phyloP scores from a whole-genome alignment of 208 protist genomes.

The Trypanosoma vivax region DNA sequence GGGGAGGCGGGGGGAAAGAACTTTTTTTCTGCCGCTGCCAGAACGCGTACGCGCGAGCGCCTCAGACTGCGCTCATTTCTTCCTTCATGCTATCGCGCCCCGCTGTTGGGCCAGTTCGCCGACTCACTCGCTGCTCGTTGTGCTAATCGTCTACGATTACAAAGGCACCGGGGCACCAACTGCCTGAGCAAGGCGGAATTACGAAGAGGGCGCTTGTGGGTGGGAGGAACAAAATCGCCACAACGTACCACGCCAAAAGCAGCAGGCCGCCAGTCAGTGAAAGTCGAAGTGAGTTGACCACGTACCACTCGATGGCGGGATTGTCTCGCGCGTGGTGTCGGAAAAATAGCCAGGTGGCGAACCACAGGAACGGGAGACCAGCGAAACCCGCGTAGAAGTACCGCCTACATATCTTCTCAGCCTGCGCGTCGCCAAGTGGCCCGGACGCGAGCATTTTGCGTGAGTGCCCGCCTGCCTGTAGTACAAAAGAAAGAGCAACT shows the following conservation, averaged over 20 bases:
- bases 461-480: not conserved
- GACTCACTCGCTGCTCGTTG: no score
- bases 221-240: conserved; percentile 15
- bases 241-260: conserved; percentile 22
- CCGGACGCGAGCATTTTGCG: conserved; percentile 20
- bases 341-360: conserved; percentile 25
- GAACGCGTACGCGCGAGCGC: no score
- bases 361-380: conserved; percentile 38
- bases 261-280: conserved; percentile 12
- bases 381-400: conserved; percentile 40
- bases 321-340: conserved; percentile 7
- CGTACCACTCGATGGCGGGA: conserved; percentile 21
- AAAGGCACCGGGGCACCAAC: conserved; percentile 13
- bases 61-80: no score
- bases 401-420: conserved; percentile 23
- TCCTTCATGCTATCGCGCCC: no score
- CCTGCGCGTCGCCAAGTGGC: conserved; percentile 14
- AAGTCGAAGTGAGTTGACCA: conserved; percentile 10
- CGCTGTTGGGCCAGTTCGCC: no score
- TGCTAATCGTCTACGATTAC: not conserved
- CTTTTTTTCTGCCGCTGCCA: no score
- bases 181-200: conserved; percentile 22
- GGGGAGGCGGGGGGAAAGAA: no score
- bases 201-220: conserved; percentile 22
- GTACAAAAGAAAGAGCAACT: not conserved